Percentiles rank a stretch among this genome's conserved stretches.
These are phyloP conservation scores for Beverwykella pulmonaria DNA, from an alignment of 495 filamentous ascomycete genomes.

Conservation along the genomic window DNA sequence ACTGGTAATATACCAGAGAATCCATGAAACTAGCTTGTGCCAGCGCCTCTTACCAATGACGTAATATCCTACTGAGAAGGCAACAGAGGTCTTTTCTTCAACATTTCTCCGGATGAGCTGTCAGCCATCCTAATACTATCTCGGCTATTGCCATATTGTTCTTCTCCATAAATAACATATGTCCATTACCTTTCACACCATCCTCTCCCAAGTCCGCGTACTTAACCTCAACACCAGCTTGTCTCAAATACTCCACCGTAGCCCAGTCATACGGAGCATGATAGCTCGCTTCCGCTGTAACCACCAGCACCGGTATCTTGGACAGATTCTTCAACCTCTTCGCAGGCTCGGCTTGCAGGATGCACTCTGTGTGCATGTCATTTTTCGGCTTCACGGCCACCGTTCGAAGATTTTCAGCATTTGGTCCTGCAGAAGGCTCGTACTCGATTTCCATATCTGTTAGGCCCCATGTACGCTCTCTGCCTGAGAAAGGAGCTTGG, in stretches of 20 bases:
- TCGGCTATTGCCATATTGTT: conserved; percentile 52
- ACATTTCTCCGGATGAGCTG: not conserved
- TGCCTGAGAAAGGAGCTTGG: not conserved
- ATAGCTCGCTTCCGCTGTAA: conserved; percentile 58
- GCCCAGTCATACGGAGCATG: conserved; percentile 63
- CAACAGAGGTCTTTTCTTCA: too few relatives aligned
- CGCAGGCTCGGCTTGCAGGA: conserved; percentile 54
- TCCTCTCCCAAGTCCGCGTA: conserved; percentile 51
- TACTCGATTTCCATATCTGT: conserved; percentile 49
- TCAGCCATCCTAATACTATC: conserved; percentile 29
- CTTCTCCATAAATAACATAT: conserved; percentile 63
- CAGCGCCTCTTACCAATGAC: too few relatives aligned
- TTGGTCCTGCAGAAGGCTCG: conserved; percentile 46
- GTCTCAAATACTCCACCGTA: conserved; percentile 56
- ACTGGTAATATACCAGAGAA: too few relatives aligned
- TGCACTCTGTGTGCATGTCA: conserved; percentile 41
- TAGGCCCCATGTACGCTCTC: conserved; percentile 40
- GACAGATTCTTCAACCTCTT: conserved; percentile 55
- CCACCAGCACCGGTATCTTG: conserved; percentile 51
- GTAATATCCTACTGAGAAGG: too few relatives aligned
- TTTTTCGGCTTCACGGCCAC: conserved; percentile 39
- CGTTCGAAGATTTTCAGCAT: conserved; percentile 42
- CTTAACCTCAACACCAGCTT: conserved; percentile 57
- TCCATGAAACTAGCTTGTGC: too few relatives aligned
- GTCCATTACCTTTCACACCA: conserved; percentile 60